These are phyloP conservation scores for Malbranchea cinnamomea DNA, from an alignment of 2,329 filamentous ascomycete genomes.

Conservation along the genomic window DNA sequence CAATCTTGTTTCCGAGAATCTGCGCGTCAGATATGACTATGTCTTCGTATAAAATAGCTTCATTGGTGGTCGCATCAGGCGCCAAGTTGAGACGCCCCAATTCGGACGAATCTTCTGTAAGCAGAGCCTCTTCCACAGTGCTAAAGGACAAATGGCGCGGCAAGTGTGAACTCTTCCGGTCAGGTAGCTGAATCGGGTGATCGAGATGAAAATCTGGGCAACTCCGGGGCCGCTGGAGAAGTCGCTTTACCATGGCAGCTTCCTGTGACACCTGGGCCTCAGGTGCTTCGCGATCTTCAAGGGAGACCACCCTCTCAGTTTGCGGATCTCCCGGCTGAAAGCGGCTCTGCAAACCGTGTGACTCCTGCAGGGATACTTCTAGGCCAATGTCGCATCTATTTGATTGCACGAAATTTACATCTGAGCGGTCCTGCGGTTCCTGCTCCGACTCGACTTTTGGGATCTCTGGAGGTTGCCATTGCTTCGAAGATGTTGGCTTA, in stretches of 20 bases:
- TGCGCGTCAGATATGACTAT: slow-evolving; percentile 23
- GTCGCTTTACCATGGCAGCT: no score
- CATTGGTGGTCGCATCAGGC: slow-evolving; percentile 24
- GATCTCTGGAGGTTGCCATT: no score
- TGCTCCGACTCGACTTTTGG: no score
- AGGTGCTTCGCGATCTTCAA: neutral
- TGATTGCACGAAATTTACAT: no score
- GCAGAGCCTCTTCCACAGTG: slow-evolving; percentile 30
- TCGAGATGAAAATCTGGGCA: slow-evolving; percentile 15
- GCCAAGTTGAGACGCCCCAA: slow-evolving; percentile 19
- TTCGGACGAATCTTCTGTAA: slow-evolving; percentile 17
- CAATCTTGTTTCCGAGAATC: slow-evolving; percentile 22
- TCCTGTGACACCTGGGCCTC: neutral
- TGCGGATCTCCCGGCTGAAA: no score
- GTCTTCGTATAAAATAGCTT: slow-evolving; percentile 26
- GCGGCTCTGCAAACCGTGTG: no score
- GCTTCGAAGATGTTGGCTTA: no score
- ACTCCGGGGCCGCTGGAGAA: slow-evolving; percentile 25
- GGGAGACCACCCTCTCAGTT: no score
- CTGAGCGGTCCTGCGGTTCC: no score
- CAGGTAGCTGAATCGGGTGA: slow-evolving; percentile 8
- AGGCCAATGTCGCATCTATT: no score
- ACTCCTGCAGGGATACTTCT: no score
- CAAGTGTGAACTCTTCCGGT: slow-evolving; percentile 17
- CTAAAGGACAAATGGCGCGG: slow-evolving; percentile 33